A percentile compares a stretch with the other conserved stretches of the same genome.
phyloP scores from a whole-genome alignment of 768 basidiomycete genomes.

The Antrodiella citrinella region DNA sequence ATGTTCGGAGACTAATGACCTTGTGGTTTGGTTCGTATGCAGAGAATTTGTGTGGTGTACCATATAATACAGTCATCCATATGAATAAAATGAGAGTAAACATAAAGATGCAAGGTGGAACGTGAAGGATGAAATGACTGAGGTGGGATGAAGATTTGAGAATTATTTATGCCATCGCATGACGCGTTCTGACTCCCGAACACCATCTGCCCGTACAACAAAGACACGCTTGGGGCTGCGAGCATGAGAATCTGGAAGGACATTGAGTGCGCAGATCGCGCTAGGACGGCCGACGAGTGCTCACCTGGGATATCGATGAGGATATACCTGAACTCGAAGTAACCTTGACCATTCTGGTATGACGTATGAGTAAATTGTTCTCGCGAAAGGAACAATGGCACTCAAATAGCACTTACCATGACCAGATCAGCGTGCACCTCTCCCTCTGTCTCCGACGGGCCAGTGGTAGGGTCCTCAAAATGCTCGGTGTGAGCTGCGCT shows the following conservation, averaged over 20 bases:
- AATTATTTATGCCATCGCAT: constrained; percentile 6
- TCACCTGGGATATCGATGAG: constrained; percentile 74
- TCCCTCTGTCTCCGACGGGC: constrained; percentile 48
- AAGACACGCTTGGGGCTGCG: constrained; percentile 9
- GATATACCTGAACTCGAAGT: constrained; percentile 72
- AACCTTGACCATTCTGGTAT: constrained; percentile 61
- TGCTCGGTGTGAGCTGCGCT: constrained; percentile 24
- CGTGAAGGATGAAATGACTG: background rate
- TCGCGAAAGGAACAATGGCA: too few relatives aligned
- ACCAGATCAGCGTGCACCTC: constrained; percentile 77
- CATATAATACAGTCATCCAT: background rate
- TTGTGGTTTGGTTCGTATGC: background rate
- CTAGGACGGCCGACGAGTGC: constrained; percentile 18
- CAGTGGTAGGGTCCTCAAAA: constrained; percentile 14
- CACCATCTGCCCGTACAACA: constrained; percentile 4
- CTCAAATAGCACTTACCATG: constrained; percentile 61
- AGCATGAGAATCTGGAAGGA: constrained; percentile 6
- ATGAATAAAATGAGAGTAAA: background rate
- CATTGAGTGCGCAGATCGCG: background rate
- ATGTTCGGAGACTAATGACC: constrained; percentile 75
- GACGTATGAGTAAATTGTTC: too few relatives aligned
- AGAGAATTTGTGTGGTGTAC: background rate
- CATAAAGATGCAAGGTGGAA: background rate
- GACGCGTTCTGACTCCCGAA: background rate
- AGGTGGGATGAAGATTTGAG: background rate